Base-by-base conservation (phyloP, 139 green algal genomes). In the Chlorella sp. region DNA sequence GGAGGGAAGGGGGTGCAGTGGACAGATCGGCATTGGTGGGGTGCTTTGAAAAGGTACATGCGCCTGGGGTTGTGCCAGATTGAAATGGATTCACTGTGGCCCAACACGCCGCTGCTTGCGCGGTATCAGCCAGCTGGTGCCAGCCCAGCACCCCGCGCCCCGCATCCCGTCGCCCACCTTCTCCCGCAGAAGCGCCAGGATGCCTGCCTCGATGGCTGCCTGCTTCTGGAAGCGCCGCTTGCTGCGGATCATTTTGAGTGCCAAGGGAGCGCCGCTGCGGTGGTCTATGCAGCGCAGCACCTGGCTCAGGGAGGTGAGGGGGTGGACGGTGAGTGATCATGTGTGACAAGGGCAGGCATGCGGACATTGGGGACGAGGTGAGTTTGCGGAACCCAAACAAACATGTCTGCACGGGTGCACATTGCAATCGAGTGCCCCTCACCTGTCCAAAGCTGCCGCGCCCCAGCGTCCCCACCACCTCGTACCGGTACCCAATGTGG, bases 231-330 rank as follows among this genome's bases (percentile, higher is more conserved):
- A 99, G 14, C 97, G 96, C 2, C 93, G 93, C 92, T 99, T 98
- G 92, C 99, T 99, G 92, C 99, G 99, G 91, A 99, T 99, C 60
- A 99, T 96, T 93, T 99, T 99, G 5, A 99, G 91, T 1, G 97
- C 97, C 57, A 97, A 93, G 4, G 80, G 22, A 15, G 57, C 26
- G 1, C 82, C 81, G 5, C 36, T 84, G 7, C 22, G 78, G 53
- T 91, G 89, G 48, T 95, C 93, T 42, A 94, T 91, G 86, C 95
- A 98, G 53, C 93, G 86, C 37, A 95, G 94, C 77, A 99, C 98
- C 87, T 90, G 78, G 60, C 37, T 37, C 36, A n/a, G 77, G 37
- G 7, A 37, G 7, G 37, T 32, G 7, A n/a, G 2, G 16, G 32
- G 11, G 3, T 9, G 39, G 16, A 18, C 1, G n/a, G 73, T n/a